A percentile compares a stretch with the other conserved stretches of the same genome.
These are phyloP conservation scores for Corrigiola litoralis DNA, from an alignment of 179 eudicot genomes.

Conservation along the genomic window DNA sequence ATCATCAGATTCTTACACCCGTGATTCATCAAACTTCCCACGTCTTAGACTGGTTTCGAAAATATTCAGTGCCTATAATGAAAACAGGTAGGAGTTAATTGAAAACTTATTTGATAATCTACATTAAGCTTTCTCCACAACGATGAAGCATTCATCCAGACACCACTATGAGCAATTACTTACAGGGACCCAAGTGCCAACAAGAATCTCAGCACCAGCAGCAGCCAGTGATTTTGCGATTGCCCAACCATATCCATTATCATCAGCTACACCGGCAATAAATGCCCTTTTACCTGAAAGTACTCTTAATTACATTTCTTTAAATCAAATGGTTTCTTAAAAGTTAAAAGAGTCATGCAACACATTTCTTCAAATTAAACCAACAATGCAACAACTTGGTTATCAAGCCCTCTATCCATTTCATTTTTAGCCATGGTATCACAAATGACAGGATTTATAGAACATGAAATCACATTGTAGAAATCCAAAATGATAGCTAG, in stretches of 20 bases:
- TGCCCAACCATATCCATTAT: slow-evolving; percentile 99
- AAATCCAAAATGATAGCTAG: background rate
- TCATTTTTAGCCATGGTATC: background rate
- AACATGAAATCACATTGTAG: background rate
- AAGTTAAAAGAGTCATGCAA: background rate
- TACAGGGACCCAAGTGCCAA: slow-evolving; percentile 99
- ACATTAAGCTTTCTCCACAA: background rate
- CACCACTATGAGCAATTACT: slow-evolving; percentile 22
- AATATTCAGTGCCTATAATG: slow-evolving; percentile 76
- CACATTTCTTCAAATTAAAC: background rate
- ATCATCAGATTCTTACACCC: slow-evolving; percentile 47
- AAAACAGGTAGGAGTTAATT: background rate
- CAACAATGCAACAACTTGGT: background rate
- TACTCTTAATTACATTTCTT: background rate
- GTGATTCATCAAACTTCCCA: slow-evolving; percentile 92
- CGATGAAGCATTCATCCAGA: background rate
- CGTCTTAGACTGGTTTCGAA: slow-evolving; percentile 92
- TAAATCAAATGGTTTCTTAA: background rate
- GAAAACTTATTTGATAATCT: background rate
- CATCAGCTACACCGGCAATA: slow-evolving; percentile 95
- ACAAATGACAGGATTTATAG: background rate
- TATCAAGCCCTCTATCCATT: background rate
- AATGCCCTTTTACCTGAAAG: slow-evolving; percentile 87
- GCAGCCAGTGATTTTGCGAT: slow-evolving; percentile 95
- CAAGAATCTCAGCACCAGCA: slow-evolving; percentile 98